Evolutionary conservation across 495 filamentous ascomycete genomes (phyloP).

Genomic region (Neurospora sublineolata): DNA sequence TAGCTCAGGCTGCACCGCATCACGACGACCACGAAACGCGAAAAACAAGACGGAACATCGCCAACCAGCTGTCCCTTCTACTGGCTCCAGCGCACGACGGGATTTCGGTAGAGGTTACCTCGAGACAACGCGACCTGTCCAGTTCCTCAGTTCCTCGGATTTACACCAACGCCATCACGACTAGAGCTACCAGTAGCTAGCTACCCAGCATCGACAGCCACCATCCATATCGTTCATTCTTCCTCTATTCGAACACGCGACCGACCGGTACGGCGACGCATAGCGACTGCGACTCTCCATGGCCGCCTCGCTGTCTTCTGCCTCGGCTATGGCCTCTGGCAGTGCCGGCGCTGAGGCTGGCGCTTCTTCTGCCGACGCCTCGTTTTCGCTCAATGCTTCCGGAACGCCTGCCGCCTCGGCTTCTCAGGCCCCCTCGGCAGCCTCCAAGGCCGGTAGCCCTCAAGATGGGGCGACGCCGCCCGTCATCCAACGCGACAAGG

Average conservation of each 20-base stretch:
- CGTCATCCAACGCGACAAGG: conserved; percentile 32
- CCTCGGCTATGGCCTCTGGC: conserved; percentile 6
- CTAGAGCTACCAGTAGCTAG: background rate
- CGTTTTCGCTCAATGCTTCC: conserved; percentile 8
- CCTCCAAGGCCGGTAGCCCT: conserved; percentile 23
- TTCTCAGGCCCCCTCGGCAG: conserved; percentile 16
- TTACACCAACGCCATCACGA: background rate
- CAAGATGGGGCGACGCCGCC: conserved; percentile 12
- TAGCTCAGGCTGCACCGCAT: background rate
- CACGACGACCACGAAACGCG: background rate
- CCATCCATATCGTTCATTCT: background rate
- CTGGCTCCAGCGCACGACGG: background rate
- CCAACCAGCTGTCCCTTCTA: background rate
- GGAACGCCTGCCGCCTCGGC: conserved; percentile 10
- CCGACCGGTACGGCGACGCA: background rate
- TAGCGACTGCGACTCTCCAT: conserved; percentile 7
- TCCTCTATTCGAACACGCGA: background rate
- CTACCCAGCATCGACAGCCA: background rate
- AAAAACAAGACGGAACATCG: background rate
- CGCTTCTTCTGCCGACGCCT: conserved; percentile 2
- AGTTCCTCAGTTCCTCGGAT: background rate
- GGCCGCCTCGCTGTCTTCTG: conserved; percentile 20
- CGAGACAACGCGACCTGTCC: background rate
- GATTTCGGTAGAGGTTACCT: background rate
- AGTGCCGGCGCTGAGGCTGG: conserved; percentile 4